These are phyloP conservation scores for Fraxinus velutina DNA, from an alignment of 305 asterid species.

Conservation along the genomic window DNA sequence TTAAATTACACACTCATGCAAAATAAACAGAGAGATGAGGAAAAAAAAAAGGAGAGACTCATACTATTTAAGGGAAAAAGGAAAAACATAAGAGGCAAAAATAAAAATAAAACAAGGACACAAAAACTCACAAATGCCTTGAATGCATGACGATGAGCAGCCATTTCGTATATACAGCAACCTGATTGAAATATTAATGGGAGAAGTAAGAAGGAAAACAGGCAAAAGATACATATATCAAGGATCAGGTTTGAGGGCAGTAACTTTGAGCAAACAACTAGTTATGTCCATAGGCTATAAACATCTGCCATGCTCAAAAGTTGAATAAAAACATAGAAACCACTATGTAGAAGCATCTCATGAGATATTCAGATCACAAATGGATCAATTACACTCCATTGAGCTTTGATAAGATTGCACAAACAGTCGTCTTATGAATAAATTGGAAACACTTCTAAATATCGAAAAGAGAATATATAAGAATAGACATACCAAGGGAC, in stretches of 20 bases:
- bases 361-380: not conserved
- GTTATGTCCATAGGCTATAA: not conserved
- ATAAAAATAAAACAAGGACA: constrained; percentile 6
- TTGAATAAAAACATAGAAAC: not conserved
- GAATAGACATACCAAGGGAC: constrained; percentile 74
- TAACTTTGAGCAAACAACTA: not conserved
- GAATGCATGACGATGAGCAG: constrained; percentile 96
- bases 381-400: not conserved
- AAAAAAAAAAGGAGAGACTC: not conserved
- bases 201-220: not conserved
- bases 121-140: constrained; percentile 83
- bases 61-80: not conserved
- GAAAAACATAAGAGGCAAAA: not conserved
- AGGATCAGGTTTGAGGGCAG: not conserved
- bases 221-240: not conserved
- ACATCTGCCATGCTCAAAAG: not conserved
- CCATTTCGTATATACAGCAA: constrained; percentile 98
- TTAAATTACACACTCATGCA: not conserved
- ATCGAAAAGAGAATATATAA: not conserved
- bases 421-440: not conserved
- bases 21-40: not conserved
- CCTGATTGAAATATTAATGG: constrained; percentile 45
- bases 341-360: not conserved
- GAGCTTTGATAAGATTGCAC: not conserved
- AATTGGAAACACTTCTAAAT: not conserved